phyloP scores from a whole-genome alignment of 495 filamentous ascomycete species.

The Massariosphaeria phaeospora region DNA sequence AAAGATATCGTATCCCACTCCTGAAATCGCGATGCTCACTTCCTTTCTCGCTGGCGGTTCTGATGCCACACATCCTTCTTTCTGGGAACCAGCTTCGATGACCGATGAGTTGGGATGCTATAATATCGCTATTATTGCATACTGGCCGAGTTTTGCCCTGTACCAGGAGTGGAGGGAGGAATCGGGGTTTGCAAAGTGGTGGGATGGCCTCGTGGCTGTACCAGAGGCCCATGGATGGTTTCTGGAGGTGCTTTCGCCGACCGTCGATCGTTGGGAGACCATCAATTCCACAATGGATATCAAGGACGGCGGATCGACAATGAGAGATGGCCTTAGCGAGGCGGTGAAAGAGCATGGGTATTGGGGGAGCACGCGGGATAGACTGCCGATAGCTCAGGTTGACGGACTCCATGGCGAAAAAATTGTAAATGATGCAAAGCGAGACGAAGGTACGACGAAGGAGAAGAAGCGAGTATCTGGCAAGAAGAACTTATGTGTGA shows the following conservation, averaged over 20 bases:
- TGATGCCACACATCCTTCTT: slow-evolving; percentile 15
- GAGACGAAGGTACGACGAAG: not conserved
- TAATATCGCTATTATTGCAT: slow-evolving; percentile 35
- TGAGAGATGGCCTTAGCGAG: slow-evolving; percentile 29
- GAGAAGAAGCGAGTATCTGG: slow-evolving; percentile 26
- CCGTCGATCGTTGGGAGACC: slow-evolving; percentile 37
- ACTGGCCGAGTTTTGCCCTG: slow-evolving; percentile 33
- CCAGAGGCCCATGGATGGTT: slow-evolving; percentile 34
- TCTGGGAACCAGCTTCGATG: slow-evolving; percentile 33
- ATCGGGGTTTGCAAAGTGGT: slow-evolving; percentile 37
- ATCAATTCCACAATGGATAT: slow-evolving; percentile 32
- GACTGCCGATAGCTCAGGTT: slow-evolving; percentile 33
- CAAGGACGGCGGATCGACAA: slow-evolving; percentile 35
- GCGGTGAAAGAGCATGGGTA: slow-evolving; percentile 36
- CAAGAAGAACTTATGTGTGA: slow-evolving; percentile 33
- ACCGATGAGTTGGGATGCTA: slow-evolving; percentile 30
- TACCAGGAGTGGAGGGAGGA: slow-evolving; percentile 31
- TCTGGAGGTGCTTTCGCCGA: slow-evolving; percentile 37
- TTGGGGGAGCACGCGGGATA: slow-evolving; percentile 40
- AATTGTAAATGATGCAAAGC: no score
- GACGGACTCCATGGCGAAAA: slow-evolving; percentile 31
- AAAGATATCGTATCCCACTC: not conserved
- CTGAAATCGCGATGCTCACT: not conserved
- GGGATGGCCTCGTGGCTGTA: slow-evolving; percentile 25
- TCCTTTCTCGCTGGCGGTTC: slow-evolving; percentile 11